Conservation (phyloP, 208 protist species). For the Leishmania martiniquensis region DNA sequence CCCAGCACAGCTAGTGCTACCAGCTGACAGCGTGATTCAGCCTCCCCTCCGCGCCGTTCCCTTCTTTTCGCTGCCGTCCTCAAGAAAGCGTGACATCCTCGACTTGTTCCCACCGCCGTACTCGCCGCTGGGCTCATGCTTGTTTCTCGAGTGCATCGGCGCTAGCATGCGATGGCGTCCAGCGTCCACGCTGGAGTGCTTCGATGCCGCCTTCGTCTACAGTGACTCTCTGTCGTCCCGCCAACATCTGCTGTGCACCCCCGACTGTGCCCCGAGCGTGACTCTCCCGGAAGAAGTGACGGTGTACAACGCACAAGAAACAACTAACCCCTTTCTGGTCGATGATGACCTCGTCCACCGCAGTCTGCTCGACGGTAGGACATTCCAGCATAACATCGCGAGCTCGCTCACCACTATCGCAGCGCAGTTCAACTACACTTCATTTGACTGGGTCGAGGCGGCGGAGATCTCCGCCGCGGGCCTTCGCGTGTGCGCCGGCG, state of each 20-base stretch:
- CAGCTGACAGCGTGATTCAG: slow-evolving; percentile 14
- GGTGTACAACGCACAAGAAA: slow-evolving; percentile 80
- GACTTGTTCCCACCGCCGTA: slow-evolving; percentile 21
- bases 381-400: slow-evolving; percentile 32
- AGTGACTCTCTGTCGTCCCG: background rate
- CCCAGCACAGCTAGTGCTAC: slow-evolving; percentile 31
- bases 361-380: slow-evolving; percentile 31
- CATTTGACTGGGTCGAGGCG: slow-evolving; percentile 63
- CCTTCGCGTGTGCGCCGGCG: slow-evolving; percentile 9
- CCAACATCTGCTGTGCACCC: slow-evolving; percentile 27
- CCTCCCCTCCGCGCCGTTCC: slow-evolving; percentile 32
- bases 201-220: slow-evolving; percentile 38
- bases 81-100: slow-evolving; percentile 13
- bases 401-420: slow-evolving; percentile 79
- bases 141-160: slow-evolving; percentile 21
- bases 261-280: background rate
- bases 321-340: slow-evolving; percentile 78
- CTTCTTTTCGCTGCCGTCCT: slow-evolving; percentile 18
- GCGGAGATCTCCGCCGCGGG: background rate
- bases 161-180: slow-evolving; percentile 26
- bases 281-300: slow-evolving; percentile 18
- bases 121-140: slow-evolving; percentile 9
- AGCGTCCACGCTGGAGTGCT: slow-evolving; percentile 35
- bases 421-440: slow-evolving; percentile 76
- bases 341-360: slow-evolving; percentile 59